A percentile compares a stretch with the other conserved stretches of the same genome.
Evolutionary conservation across 192 early-diverging fungal genomes (phyloP).

Genomic region (Diversispora epigaea): DNA sequence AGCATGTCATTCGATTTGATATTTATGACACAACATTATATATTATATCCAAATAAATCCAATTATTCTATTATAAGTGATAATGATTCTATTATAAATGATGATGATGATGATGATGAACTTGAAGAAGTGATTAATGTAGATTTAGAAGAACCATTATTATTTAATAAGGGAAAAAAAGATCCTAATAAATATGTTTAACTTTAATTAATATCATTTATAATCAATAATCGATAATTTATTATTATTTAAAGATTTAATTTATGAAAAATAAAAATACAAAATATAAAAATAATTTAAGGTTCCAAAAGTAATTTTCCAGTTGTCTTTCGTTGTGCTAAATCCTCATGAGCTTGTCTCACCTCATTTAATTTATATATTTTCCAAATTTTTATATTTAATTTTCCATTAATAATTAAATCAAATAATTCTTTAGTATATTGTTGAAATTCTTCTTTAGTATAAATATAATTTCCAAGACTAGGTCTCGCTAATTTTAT

Average conservation of each 20-base stretch:
- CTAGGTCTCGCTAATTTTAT: constrained; percentile 71
- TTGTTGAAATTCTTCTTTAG: constrained; percentile 64
- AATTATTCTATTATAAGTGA: constrained; percentile 17
- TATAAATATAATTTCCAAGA: constrained; percentile 69
- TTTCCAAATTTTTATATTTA: constrained; percentile 73
- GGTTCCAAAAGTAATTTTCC: constrained; percentile 66
- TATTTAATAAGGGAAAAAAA: too few relatives aligned
- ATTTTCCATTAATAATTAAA: constrained; percentile 55
- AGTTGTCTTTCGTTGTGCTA: constrained; percentile 68
- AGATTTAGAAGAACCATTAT: too few relatives aligned
- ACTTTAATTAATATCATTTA: too few relatives aligned
- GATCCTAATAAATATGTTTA: too few relatives aligned
- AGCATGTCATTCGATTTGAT: constrained; percentile 80
- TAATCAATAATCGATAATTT: too few relatives aligned
- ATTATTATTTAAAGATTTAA: too few relatives aligned
- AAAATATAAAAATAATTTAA: not conserved
- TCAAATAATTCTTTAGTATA: constrained; percentile 61
- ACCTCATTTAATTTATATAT: constrained; percentile 74
- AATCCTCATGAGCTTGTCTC: constrained; percentile 72
- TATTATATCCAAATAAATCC: constrained; percentile 59
- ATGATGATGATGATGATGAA: not conserved
- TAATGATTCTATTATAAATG: not conserved
- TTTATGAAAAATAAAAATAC: too few relatives aligned
- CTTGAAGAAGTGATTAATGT: too few relatives aligned
- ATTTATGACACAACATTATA: constrained; percentile 83